Base-by-base conservation (phyloP, 148 eudicot genomes). In the Linanthus parryae region DNA sequence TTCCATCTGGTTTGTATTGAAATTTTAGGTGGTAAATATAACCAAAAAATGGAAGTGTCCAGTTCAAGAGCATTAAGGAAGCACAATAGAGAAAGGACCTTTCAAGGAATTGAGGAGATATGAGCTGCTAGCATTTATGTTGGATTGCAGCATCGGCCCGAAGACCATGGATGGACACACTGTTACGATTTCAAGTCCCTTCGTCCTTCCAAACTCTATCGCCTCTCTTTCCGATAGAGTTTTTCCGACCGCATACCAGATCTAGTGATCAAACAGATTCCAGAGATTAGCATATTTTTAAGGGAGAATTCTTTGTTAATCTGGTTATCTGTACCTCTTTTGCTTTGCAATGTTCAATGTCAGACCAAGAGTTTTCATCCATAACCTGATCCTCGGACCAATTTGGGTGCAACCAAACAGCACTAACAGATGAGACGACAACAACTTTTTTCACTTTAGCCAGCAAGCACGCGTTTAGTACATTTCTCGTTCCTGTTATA, bases 281-380 rank as follows among this genome's bases (percentile, higher is more conserved):
- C 5, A 31, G 10, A 31, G 5, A 4, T 5, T 5, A 31, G 5
- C 5, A 31, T 31, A 31, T 31, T 5, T 4, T 4, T 4, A 31
- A 4, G 10, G 7, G 35, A 4, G 5, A 31, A 31, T 5, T 5
- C 7, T 31, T 5, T 4, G 26, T 13, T 2, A 28, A 28, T 7
- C 17, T 25, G 41, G 43, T 39, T 51, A 18, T 3, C 7, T 69
- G 31, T 72, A 69, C 78, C 60, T 72, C 36, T 25, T 60, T 60
- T 48, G 22, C 42, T 45, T 19, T 66, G 78, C 76, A 75, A 56
- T 57, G 56, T 36, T 79, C 76, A 8, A 7, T 12, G 42, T 75
- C 85, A 12, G 75, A 72, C 81, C 85, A 79, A 68, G 78, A 72
- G 26, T n/a, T 52, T 63, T 79, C 85, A 25, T 79, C 76, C 75